Base-by-base conservation (phyloP, 176 grass and related monocot genomes). In the Guadua angustifolia region DNA sequence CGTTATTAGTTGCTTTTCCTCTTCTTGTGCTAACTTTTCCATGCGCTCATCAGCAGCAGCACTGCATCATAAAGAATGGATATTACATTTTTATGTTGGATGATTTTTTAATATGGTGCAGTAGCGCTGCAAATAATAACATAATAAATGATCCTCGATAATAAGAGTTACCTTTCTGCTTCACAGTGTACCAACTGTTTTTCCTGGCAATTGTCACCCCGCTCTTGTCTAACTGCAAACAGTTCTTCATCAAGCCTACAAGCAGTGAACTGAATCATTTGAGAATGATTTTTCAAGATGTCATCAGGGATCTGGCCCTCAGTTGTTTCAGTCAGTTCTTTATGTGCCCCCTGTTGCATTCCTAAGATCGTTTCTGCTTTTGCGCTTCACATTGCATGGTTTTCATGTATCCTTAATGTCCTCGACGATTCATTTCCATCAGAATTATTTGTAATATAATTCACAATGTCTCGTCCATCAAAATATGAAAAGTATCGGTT, bases 41-140 rank as follows among this genome's bases (percentile, higher is more conserved):
- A 18, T 55, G 69, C 43, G 82, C 16, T 59, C 79, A 18, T 88
- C 46, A 19, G 26, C 70, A 80, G 75, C 75, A 64, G 24, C 78
- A 86, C 94, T 97, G 87, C 79, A 78, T 84, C 79, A 75, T 26
- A 77, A n/a, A 86, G 44, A 69, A 65, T 19, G 66, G 32, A 8
- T 10, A 52, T 44, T 58, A 57, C 18, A 56, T 82, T 59, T 13
- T 21, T 9, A 64, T 16, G 26, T 29, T 83, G 32, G 36, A 80
- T 25, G 29, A 29, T 29, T 29, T 29, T 29, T 29, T 29, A 29
- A 29, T 29, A 29, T 29, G 29, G 29, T 29, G 29, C 29, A 29
- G 29, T 29, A 29, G 29, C 29, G 29, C 29, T 29, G 29, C 29
- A 29, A 29, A 29, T 29, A 1, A 29, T 29, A 29, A 29, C 29